Percentiles rank a stretch among this genome's conserved stretches.
Evolutionary conservation across 2,329 filamentous ascomycete genomes (phyloP).

Genomic region (Lachnellula subtilissima): DNA sequence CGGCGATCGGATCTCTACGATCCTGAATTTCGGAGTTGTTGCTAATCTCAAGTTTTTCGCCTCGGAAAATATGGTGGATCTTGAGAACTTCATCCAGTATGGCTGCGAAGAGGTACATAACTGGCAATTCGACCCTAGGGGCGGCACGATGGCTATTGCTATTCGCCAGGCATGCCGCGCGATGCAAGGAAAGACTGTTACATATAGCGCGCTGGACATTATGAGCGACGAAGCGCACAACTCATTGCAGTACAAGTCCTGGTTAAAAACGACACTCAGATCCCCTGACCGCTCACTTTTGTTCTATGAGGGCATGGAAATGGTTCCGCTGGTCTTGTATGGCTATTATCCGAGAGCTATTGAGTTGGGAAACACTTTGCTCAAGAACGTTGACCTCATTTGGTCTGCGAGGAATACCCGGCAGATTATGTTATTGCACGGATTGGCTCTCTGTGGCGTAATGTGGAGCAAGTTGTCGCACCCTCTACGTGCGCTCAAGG

Average conservation of each 20-base stretch:
- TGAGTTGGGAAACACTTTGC: constrained; percentile 48
- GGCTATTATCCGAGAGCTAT: constrained; percentile 57
- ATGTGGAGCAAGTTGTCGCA: constrained; percentile 34
- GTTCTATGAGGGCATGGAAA: constrained; percentile 64
- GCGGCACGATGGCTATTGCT: constrained; percentile 63
- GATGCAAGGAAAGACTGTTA: constrained; percentile 67
- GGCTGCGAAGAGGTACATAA: constrained; percentile 69
- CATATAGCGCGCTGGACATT: constrained; percentile 43
- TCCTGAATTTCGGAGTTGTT: constrained; percentile 65
- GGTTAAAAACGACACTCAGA: constrained; percentile 46
- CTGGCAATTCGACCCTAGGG: constrained; percentile 67
- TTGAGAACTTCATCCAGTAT: constrained; percentile 65
- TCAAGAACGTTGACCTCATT: constrained; percentile 44
- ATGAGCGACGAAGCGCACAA: constrained; percentile 67
- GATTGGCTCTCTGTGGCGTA: constrained; percentile 50
- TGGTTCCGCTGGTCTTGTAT: constrained; percentile 58
- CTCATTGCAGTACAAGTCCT: constrained; percentile 53
- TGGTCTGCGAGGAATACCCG: constrained; percentile 58
- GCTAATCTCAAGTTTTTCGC: constrained; percentile 65
- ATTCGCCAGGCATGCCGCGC: constrained; percentile 64
- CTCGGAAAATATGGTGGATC: constrained; percentile 62
- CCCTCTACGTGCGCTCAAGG: constrained; percentile 17
- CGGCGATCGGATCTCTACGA: constrained; percentile 66
- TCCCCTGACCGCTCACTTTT: constrained; percentile 59
- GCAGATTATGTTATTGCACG: constrained; percentile 55